Evolutionary conservation across 1,139 yeast species (phyloP), one percentile per base, ranked within the genome.

Genomic region (Ashbya aceris): DNA sequence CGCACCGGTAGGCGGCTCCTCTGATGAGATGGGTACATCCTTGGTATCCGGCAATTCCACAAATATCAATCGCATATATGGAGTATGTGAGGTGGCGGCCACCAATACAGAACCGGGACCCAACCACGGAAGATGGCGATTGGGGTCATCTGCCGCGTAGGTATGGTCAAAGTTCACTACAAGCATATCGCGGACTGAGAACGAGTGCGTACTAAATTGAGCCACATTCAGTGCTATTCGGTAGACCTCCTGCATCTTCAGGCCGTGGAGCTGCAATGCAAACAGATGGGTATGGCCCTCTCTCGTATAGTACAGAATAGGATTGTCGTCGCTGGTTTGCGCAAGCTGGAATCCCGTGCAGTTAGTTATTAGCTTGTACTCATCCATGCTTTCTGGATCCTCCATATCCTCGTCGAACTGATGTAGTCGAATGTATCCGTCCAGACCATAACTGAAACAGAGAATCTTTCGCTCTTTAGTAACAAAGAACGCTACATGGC

Each of bases 1-100:
- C 10, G 14, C 43, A 34, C 4, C 51, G 13, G 6, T 53, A 36
- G 6, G 52, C 53, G 0, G 31, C 28, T 10, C 26, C 38, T 10
- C 29, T 11, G 30, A 37, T 27, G 36, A n/a, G 9, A 29, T 27
- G 17, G 20, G 33, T 13, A n/a, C 32, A 10, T 38, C 29, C 2
- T 45, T 42, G 7, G 63, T 42, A 7, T 61, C 56, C 1, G 74
- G 74, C n/a, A 76, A 48, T 14, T 67, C 53, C 0, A 76, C 68
- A 0, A 79, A 58, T 2, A 83, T 69, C 8, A 83, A 53, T 47
- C 94, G 62, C 84, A 83, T 77, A 53, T 69, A 81, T 2, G 95
- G 95, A 27, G 75, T 73, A 51, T 83, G 91, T 1, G 87, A 79
- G 0, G 95, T 84, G 0, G 78, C 85, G 1, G 79, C 71, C 0